phyloP scores from a whole-genome alignment of 2,329 filamentous ascomycete genomes.

The Phaeosphaeriaceae sp. region DNA sequence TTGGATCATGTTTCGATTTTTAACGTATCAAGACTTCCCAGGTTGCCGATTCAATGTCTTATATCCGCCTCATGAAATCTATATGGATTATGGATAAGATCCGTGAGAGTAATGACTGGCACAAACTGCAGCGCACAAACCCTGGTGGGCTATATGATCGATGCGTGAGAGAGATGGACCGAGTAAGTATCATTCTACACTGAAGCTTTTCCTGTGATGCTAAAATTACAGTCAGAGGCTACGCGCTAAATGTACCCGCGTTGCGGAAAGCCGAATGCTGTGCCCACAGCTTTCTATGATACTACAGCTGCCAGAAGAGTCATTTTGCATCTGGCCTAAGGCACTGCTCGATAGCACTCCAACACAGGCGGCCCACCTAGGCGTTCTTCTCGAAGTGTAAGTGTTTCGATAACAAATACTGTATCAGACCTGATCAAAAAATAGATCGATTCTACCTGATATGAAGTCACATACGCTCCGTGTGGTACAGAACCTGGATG shows the following conservation, averaged over 20 bases:
- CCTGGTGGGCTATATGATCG: conserved; percentile 13
- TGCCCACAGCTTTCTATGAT: conserved; percentile 5
- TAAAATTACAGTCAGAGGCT: conserved; percentile 1
- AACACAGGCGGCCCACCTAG: background rate
- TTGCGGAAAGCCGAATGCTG: background rate
- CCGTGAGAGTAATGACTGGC: conserved; percentile 9
- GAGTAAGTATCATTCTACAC: background rate
- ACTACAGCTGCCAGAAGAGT: conserved; percentile 10
- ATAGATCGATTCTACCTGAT: conserved; percentile 6
- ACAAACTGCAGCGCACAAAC: conserved; percentile 5
- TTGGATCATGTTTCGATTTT: too few relatives aligned
- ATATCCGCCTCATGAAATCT: conserved; percentile 16
- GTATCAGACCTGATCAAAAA: background rate
- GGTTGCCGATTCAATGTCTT: conserved; percentile 5
- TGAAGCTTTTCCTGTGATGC: background rate
- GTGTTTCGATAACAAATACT: background rate
- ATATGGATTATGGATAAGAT: conserved; percentile 19
- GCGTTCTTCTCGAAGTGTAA: conserved; percentile 6
- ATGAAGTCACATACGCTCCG: conserved; percentile 10
- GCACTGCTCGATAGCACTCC: background rate
- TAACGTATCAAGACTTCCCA: background rate
- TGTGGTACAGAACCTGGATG: conserved; percentile 14
- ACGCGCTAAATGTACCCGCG: conserved; percentile 10
- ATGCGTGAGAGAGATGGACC: conserved; percentile 10
- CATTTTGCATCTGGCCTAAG: conserved; percentile 13